Evolutionary conservation across 352 stramenopile species (phyloP), one percentile per base, ranked within the genome.

Genomic region (Globisporangium rhizosaccharum): DNA sequence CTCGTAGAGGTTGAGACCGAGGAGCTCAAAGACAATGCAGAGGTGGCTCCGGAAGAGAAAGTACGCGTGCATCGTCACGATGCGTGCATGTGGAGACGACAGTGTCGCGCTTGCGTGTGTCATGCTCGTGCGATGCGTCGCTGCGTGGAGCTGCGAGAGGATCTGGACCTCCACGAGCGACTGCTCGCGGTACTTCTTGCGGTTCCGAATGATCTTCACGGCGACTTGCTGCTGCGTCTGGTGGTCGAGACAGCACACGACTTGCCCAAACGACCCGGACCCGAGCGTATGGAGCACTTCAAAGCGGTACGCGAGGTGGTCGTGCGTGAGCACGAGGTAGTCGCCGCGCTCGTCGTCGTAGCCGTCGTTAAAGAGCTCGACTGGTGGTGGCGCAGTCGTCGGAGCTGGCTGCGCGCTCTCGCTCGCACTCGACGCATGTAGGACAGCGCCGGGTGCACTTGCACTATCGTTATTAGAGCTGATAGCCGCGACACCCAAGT

Each of bases 171-270:
- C 97, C 23, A 95, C 90, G 54, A 96, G 85, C 11, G 96, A 96
- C 65, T 99, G 97, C 63, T 98, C 79, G 20, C 91, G 81, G 72
- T 99, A 99, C 47, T 96, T 93, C 52, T 89, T 89, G 57, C 96
- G 97, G 64, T 93, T 98, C 70, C 98, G 98, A 53, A 99, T 98
- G 61, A 99, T 98, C 76, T 99, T 99, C 61, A 98, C 89, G 0
- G 95, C 96, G 2, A 99, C 94, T 17, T 97, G 87, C 44, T 79
- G 68, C 45, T 91, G 71, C 9, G 78, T 91, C 60, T 82, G 61
- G 47, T 90, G 82, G 57, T 98, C 85, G 12, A 96, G 61, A 65
- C 96, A 99, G 58, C 88, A 82, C 30, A 99, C 97, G 23, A 99
- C 97, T 80, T 99, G 97, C 1, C 97, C 97, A 72, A 99, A 99